Conservation (phyloP, 78 protist genomes). For the Paulinella micropora region DNA sequence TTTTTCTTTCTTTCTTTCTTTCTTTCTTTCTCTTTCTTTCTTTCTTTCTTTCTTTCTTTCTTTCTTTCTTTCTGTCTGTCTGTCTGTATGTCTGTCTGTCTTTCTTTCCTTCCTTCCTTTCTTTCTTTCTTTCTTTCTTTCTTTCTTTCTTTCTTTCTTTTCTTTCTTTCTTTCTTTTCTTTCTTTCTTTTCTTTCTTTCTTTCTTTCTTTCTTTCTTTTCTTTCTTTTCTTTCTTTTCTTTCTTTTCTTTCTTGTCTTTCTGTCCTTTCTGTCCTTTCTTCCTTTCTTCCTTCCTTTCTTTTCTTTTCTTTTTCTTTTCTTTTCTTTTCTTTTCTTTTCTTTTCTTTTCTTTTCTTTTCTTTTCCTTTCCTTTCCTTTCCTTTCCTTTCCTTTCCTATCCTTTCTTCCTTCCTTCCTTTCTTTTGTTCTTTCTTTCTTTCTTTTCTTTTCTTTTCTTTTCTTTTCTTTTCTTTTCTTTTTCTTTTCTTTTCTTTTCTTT, state of each 20-base stretch:
- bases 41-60: neutral
- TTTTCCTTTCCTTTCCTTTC: neutral
- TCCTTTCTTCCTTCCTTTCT: neutral
- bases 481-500: neutral
- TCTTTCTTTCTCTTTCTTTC: neutral
- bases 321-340: neutral
- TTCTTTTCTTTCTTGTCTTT: neutral
- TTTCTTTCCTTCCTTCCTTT: neutral
- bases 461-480: neutral
- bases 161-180: neutral
- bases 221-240: neutral
- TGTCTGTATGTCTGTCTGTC: neutral
- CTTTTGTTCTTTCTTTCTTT: neutral
- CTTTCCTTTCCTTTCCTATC: neutral
- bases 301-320: neutral
- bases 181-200: neutral
- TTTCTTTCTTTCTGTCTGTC: neutral
- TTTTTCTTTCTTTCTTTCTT: neutral
- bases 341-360: neutral
- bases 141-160: neutral
- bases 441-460: neutral
- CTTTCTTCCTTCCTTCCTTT: neutral
- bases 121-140: neutral
- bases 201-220: neutral
- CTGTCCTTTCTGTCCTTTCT: neutral